Evolutionary conservation across 345 rosid species (phyloP), one percentile per base, ranked within the genome.

Genomic region (Sonneratia caseolaris): DNA sequence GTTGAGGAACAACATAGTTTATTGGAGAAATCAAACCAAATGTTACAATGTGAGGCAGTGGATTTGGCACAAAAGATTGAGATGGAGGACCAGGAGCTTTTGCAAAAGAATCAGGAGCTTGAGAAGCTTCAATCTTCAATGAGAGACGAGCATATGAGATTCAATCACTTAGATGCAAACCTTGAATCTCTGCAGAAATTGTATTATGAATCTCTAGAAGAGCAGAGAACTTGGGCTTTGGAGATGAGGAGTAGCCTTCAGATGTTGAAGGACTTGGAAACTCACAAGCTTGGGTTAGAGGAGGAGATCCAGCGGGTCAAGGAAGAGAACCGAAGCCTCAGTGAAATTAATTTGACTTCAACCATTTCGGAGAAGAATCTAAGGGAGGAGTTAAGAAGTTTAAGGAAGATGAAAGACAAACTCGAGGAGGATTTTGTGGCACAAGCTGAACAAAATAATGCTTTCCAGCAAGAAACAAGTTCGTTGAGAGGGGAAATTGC

Each of bases 401-500:
- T 89, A 79, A 90, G 76, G 80, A 86, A 84, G 78, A 73, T 84
- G 72, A 92, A 92, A 83, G 86, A 74, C 71, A 84, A 83, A 69
- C 93, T 95, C 59, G 98, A 88, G 81, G 77, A 80, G 75, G 91
- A 92, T 72, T 89, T 90, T 27, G 76, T 80, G 24, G 79, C 77
- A 59, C 97, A 89, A 53, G 77, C 78, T 49, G 82, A 76, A 73
- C 81, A 81, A 78, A 85, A 85, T 78, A 79, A 81, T 77, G 81
- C 81, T 67, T 86, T 87, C 64, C 94, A 89, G 83, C 89, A 84
- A 79, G 94, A 92, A 83, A 85, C 86, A 67, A n/a, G 65, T 72
- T 82, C 81, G 72, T 79, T 95, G 79, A 84, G 87, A 82, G 96
- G 87, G 79, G 96, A 89, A 72, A 83, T 90, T 13, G 69, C 80